Evolutionary conservation across 2,329 filamentous ascomycete species (phyloP), one percentile per base, ranked within the genome.

Genomic region (Sporothrix phasma): DNA sequence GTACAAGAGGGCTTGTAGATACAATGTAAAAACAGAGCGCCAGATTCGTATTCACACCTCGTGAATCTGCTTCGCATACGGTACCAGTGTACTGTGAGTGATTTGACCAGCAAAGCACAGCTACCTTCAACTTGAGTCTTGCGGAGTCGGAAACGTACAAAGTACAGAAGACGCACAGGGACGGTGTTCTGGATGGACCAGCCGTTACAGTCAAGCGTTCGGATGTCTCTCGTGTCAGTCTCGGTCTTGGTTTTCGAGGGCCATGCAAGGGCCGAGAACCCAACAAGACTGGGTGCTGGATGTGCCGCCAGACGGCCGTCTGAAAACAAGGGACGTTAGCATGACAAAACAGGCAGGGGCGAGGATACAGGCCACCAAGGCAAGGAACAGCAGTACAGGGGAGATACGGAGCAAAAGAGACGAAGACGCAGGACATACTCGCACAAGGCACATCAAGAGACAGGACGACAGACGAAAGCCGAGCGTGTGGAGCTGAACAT

Each of bases 201-300:
- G 29, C 61, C 56, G 61, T 66, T 66, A 56, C 56, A 46, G 29
- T 43, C 60, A 24, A 62, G 43, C 29, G n/a, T 41, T 53, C 49
- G 24, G 26, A 31, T 65, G 46, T 63, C 45, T 65, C 53, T 8
- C 5, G 8, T 8, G 5, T 34, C 63, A 39, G 29, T 22, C 46
- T 29, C 31, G 31, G 8, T 8, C 31, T 34, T 65, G 46, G 29
- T 22, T 34, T 29, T 46, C 47, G 46, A 45, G 54, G 54, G 47
- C 47, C 61, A 65, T 65, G 54, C 60, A 65, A 65, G 64, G 64
- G 45, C 60, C 60, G 15, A 43, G 10, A 47, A 43, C 22, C 37
- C 31, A 17, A 37, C 31, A 11, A 49, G 29, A 34, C 24, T 46
- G 17, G 56, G 22, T 19, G n/a, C n/a, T n/a, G n/a, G n/a, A n/a